Evolutionary conservation across 345 rosid species (phyloP).

Genomic region (Luvunga scandens): DNA sequence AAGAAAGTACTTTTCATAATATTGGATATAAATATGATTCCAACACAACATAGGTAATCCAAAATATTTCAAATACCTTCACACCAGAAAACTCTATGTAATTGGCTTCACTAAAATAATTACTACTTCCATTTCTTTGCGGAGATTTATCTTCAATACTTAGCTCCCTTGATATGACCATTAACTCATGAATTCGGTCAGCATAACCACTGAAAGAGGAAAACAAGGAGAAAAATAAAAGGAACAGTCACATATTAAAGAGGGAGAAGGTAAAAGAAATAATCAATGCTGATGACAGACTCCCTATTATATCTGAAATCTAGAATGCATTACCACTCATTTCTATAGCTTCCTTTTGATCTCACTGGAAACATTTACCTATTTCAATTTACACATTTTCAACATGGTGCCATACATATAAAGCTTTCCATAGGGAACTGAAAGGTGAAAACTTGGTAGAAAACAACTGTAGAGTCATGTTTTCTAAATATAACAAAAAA

Average conservation of each 20-base stretch:
- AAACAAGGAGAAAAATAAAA: slow-evolving; percentile 5
- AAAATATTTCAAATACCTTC: slow-evolving; percentile 57
- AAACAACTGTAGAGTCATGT: neutral
- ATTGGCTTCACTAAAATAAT: slow-evolving; percentile 83
- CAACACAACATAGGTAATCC: neutral
- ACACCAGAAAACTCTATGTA: slow-evolving; percentile 89
- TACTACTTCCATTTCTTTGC: slow-evolving; percentile 68
- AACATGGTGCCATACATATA: neutral
- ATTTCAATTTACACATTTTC: neutral
- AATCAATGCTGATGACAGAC: neutral
- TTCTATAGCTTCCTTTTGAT: neutral
- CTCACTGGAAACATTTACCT: neutral
- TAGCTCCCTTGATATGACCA: slow-evolving; percentile 82
- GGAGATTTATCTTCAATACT: slow-evolving; percentile 53
- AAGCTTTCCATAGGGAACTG: neutral
- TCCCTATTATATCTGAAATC: neutral
- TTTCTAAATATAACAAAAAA: neutral
- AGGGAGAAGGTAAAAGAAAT: neutral
- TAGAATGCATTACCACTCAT: neutral
- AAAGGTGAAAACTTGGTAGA: slow-evolving; percentile 4
- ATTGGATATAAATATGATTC: slow-evolving; percentile 4
- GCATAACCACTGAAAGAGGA: slow-evolving; percentile 83
- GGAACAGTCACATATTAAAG: slow-evolving; percentile 13
- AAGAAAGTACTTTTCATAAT: slow-evolving; percentile 23
- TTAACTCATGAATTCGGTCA: slow-evolving; percentile 89